These are phyloP conservation scores for Yamadazyma membranifaciens DNA, from an alignment of 1,139 yeast genomes.

Conservation along the genomic window DNA sequence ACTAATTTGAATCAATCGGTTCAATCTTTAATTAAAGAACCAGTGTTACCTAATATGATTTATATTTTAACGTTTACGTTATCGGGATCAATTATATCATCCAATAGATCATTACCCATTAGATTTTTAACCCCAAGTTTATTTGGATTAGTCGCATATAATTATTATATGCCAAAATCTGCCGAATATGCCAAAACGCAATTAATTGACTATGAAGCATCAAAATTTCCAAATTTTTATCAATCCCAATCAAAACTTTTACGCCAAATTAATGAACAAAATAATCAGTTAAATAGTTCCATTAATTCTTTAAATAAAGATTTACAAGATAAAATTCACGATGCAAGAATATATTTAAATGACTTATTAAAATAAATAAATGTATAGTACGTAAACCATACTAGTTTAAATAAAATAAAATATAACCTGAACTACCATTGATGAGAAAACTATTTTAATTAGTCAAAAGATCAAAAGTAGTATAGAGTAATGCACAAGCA, in stretches of 20 bases:
- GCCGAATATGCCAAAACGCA: slow-evolving; percentile 21
- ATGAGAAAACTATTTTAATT: slow-evolving; percentile 6
- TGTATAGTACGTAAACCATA: neutral
- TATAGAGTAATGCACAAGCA: slow-evolving; percentile 58
- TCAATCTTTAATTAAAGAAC: slow-evolving; percentile 33
- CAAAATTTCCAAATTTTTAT: slow-evolving; percentile 40
- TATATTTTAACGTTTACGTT: slow-evolving; percentile 55
- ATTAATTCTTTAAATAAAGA: slow-evolving; percentile 15
- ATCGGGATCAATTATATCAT: slow-evolving; percentile 54
- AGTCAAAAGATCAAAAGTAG: slow-evolving; percentile 56
- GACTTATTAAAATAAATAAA: slow-evolving; percentile 11
- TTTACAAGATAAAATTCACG: slow-evolving; percentile 25
- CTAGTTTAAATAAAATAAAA: too few species aligned
- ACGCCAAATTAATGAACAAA: slow-evolving; percentile 14
- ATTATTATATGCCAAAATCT: slow-evolving; percentile 39
- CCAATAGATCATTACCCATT: slow-evolving; percentile 44
- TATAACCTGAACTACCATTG: too few species aligned
- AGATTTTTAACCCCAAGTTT: slow-evolving; percentile 51
- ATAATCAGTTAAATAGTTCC: slow-evolving; percentile 13
- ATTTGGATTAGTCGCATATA: slow-evolving; percentile 44
- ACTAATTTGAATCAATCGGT: slow-evolving; percentile 24
- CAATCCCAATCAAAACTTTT: slow-evolving; percentile 19
- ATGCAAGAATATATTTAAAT: slow-evolving; percentile 24
- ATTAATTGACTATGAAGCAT: slow-evolving; percentile 61
- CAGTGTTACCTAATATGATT: slow-evolving; percentile 53